These are phyloP conservation scores for Amanita rimosa DNA, from an alignment of 768 basidiomycete species.

Conservation along the genomic window DNA sequence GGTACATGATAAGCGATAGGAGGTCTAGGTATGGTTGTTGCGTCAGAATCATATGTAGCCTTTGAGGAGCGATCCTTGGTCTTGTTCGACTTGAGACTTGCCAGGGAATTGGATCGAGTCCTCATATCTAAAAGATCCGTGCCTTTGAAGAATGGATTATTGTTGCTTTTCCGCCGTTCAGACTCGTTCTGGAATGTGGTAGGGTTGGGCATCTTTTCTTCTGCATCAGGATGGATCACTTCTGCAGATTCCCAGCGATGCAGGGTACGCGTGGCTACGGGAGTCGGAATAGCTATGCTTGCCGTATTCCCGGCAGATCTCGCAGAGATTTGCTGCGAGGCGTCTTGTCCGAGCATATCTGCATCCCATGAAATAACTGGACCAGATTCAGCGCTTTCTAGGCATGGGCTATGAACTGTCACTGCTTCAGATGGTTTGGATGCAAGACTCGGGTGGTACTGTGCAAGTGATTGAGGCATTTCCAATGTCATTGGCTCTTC, in stretches of 20 bases:
- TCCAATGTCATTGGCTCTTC: slow-evolving; percentile 29
- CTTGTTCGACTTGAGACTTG: slow-evolving; percentile 26
- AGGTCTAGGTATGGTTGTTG: slow-evolving; percentile 18
- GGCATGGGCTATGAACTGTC: slow-evolving; percentile 23
- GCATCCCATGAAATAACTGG: slow-evolving; percentile 37
- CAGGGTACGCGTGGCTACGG: slow-evolving; percentile 33
- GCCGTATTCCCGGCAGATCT: slow-evolving; percentile 29
- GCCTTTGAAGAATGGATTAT: slow-evolving; percentile 32
- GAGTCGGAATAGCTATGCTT: slow-evolving; percentile 50
- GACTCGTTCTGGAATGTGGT: slow-evolving; percentile 13
- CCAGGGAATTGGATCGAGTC: slow-evolving; percentile 29
- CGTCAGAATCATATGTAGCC: slow-evolving; percentile 27
- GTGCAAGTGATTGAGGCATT: slow-evolving; percentile 39
- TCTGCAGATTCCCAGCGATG: slow-evolving; percentile 63
- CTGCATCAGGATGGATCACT: slow-evolving; percentile 21
- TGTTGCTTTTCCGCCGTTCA: slow-evolving; percentile 24
- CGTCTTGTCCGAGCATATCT: background rate
- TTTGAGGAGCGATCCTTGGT: slow-evolving; percentile 22
- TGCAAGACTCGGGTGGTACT: slow-evolving; percentile 42
- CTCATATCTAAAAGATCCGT: slow-evolving; percentile 15
- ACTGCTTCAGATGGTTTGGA: slow-evolving; percentile 8
- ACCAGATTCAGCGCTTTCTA: slow-evolving; percentile 30
- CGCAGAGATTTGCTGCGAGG: background rate
- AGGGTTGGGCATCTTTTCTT: slow-evolving; percentile 12
- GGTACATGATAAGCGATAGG: slow-evolving; percentile 21